Evolutionary conservation across 345 rosid species (phyloP), one percentile per base, ranked within the genome.

Genomic region (Capsella bursapastoris): DNA sequence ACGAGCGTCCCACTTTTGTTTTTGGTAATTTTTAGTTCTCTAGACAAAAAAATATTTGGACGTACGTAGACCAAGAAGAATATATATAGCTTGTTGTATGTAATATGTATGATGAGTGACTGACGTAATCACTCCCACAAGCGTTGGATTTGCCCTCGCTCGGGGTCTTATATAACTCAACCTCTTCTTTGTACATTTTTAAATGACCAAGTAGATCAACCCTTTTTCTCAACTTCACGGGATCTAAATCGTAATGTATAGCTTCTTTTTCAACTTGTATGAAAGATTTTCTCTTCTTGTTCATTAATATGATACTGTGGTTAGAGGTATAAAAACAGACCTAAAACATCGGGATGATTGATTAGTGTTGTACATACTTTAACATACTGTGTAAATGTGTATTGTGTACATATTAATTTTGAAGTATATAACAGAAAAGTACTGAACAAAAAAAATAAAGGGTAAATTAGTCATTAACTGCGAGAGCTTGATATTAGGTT

Each of bases 21-120:
- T 52, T 60, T 8, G 44, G 35, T 66, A 16, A 49, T 13, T 15
- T 73, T 16, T 74, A 62, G 61, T 50, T 48, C 32, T 40, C n/a
- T 15, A 55, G 77, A 55, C 63, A 47, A 51, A 15, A n/a, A 72
- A 22, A 52, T 15, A 66, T 50, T 43, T 53, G 70, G 49, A 61
- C 41, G 57, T 34, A 34, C 25, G 37, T 75, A 61, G 73, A 75
- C 57, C 68, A 44, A 41, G 38, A 68, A 37, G 68, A 63, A 51
- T 14, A 60, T 51, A 59, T 48, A 70, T 16, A 48, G 40, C 12
- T 70, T 70, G 28, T 61, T 74, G 78, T 75, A 59, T 59, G 66
- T 51, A 66, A 51, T 57, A 41, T 41, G 66, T 57, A 66, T 67
- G 68, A 67, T 57, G 78, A 57, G 61, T 74, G 61, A 66, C 78